A percentile compares a stretch with the other conserved stretches of the same genome.
phyloP scores from a whole-genome alignment of 805 yeast species.

The Suhomyces sp. region DNA sequence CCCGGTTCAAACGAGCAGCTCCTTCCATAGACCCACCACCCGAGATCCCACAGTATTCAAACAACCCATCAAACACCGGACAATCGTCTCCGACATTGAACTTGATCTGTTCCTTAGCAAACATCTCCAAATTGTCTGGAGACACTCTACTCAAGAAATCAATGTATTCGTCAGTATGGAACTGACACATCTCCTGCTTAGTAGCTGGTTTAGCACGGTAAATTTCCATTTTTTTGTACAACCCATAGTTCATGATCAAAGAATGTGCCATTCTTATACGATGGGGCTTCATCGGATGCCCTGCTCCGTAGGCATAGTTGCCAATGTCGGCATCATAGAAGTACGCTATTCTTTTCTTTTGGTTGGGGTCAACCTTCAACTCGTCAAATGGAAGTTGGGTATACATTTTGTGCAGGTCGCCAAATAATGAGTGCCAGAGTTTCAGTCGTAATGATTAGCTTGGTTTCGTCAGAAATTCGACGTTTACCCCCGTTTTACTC shows the following conservation, averaged over 20 bases:
- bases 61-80: constrained; percentile 78
- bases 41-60: constrained; percentile 72
- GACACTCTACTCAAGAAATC: constrained; percentile 88
- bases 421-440: not conserved
- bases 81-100: constrained; percentile 96
- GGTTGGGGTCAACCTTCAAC: constrained; percentile 39
- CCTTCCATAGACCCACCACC: constrained; percentile 94
- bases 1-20: constrained; percentile 74
- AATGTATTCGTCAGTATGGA: constrained; percentile 96
- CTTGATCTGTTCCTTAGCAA: constrained; percentile 82
- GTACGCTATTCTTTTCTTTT: constrained; percentile 44
- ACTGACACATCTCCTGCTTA: constrained; percentile 96
- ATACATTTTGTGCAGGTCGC: constrained; percentile 28
- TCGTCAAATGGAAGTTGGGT: constrained; percentile 47
- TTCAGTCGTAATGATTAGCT: not conserved
- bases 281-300: constrained; percentile 99
- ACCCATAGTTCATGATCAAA: constrained; percentile 92
- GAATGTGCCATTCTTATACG: constrained; percentile 98
- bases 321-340: constrained; percentile 80
- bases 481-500: not conserved
- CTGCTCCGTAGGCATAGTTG: constrained; percentile 96
- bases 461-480: not conserved
- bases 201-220: constrained; percentile 98
- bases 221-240: constrained; percentile 95
- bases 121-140: constrained; percentile 86